Base-by-base conservation (phyloP, 2,329 filamentous ascomycete species). In the Incumbomyces delicatus region DNA sequence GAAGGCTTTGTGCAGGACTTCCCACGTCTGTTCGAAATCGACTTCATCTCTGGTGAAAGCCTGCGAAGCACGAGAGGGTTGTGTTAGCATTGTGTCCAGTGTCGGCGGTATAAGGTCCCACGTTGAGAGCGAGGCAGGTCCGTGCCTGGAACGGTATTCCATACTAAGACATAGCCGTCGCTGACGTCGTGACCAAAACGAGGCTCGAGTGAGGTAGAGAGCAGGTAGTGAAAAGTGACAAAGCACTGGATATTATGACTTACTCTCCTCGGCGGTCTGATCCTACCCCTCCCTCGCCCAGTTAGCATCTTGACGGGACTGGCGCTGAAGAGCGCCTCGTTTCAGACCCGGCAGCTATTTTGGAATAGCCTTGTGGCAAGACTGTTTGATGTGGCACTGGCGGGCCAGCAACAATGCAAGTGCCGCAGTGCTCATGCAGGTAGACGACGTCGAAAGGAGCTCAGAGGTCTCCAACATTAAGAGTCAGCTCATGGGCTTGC, bases 1-100 rank as follows among this genome's bases (percentile, higher is more conserved):
- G 44, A 98, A 77, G 3, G 90, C 88, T 40, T 80, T 76, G 38
- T 81, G 74, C 6, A 98, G 77, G 37, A 80, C 78, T 12, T 73
- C 72, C 92, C 92, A 98, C 57, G 81, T 85, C 2, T 77, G 73
- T n/a, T 95, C 85, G 61, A 95, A 95, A 55, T 94, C 87, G 57
- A 84, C 74, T 8, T 75, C 72, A 54, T 83, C 80, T 50, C 71
- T 75, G 2, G 61, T 59, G 17, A 80, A 63, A 48, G 77, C 76
- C 80, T 83, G 58, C 31, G 1, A 5, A 10, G 36, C 12, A 13
- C 12, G 38, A 40, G 27, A 16, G 6, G 12, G 33, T 6, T 29
- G 29, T 11, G 20, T 45, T 45, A 45, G 42, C 34, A 8, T 10
- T 39, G 42, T 47, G 35, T 51, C 45, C 47, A 39, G 35, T 47